These are phyloP conservation scores for Acanthamoeba castellanii DNA, from an alignment of 208 protist genomes.

Conservation along the genomic window DNA sequence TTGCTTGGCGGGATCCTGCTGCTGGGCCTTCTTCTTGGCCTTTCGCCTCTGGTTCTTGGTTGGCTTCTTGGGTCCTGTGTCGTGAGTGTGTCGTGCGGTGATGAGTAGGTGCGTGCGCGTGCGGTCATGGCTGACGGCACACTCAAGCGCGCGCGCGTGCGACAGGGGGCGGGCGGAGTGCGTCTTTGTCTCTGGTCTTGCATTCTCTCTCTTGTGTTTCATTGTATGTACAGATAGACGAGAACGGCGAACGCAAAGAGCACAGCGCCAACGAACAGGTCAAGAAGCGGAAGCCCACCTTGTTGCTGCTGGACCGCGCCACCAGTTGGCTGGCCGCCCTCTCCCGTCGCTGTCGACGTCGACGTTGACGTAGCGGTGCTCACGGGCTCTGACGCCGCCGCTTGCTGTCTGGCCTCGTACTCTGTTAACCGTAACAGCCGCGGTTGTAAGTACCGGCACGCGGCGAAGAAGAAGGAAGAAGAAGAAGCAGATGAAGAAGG, in stretches of 20 bases:
- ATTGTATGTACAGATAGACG: slow-evolving; percentile 60
- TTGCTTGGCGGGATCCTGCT: not conserved
- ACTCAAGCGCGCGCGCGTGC: not conserved
- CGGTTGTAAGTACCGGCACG: not conserved
- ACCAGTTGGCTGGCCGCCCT: no score
- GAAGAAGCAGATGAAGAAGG: not conserved
- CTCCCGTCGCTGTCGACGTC: not conserved
- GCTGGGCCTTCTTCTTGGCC: not conserved
- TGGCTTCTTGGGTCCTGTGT: slow-evolving; percentile 47
- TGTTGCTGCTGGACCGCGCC: not conserved
- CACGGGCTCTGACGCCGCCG: not conserved
- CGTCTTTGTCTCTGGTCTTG: no score
- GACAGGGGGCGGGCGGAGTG: not conserved
- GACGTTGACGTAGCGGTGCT: not conserved
- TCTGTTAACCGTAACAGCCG: not conserved
- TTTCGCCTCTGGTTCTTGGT: slow-evolving; percentile 40
- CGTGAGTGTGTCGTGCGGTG: not conserved
- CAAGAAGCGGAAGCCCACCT: slow-evolving; percentile 55
- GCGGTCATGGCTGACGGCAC: not conserved
- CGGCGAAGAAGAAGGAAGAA: no score
- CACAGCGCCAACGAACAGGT: slow-evolving; percentile 10
- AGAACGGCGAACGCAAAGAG: slow-evolving; percentile 1
- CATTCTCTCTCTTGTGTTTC: not conserved
- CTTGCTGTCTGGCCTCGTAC: not conserved
- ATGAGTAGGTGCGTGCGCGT: not conserved